Evolutionary conservation across 345 rosid species (phyloP).

Genomic region (Populus euphratica): DNA sequence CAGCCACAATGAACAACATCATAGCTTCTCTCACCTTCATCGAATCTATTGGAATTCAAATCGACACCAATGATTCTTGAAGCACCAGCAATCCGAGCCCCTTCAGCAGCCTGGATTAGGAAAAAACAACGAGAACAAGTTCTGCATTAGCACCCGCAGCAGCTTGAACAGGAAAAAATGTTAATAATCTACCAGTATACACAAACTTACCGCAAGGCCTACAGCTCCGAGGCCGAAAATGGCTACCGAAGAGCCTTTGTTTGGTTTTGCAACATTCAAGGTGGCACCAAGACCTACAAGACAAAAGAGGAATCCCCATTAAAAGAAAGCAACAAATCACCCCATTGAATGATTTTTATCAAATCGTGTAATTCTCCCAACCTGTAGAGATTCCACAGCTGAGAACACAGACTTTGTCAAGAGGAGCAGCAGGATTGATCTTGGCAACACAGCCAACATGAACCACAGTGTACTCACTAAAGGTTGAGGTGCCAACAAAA

Average conservation of each 20-base stretch:
- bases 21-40: constrained; percentile 9
- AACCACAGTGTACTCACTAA: constrained; percentile 37
- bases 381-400: constrained; percentile 43
- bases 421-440: constrained; percentile 37
- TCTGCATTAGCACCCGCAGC: not conserved
- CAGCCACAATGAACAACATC: too few relatives aligned
- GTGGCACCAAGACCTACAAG: constrained; percentile 40
- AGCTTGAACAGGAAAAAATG: not conserved
- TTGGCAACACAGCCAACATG: constrained; percentile 38
- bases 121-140: not conserved
- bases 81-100: constrained; percentile 39
- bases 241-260: constrained; percentile 38
- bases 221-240: constrained; percentile 42
- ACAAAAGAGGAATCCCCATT: not conserved
- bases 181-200: too few relatives aligned
- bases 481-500: constrained; percentile 42
- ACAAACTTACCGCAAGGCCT: constrained; percentile 36
- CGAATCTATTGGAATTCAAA: constrained; percentile 30
- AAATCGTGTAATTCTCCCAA: not conserved
- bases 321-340: not conserved
- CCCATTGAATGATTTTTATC: too few relatives aligned
- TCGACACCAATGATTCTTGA: constrained; percentile 45
- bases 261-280: constrained; percentile 38
- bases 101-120: constrained; percentile 28
- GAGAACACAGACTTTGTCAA: constrained; percentile 41